A percentile compares a stretch with the other conserved stretches of the same genome.
Conservation (phyloP, 768 basidiomycete genomes). For the Psilocybe tampanensis region DNA sequence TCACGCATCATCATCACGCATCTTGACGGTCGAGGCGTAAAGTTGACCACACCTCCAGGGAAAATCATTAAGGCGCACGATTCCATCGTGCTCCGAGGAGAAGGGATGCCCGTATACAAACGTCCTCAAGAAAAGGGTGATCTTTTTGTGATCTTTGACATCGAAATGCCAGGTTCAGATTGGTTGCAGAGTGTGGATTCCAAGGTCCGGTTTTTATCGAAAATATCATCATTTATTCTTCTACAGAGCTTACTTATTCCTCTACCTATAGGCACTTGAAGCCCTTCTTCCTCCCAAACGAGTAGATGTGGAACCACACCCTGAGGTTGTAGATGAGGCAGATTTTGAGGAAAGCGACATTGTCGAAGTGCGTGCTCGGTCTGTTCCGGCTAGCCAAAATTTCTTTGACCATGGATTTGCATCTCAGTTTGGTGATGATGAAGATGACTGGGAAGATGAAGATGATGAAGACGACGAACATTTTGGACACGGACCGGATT, state of each 20-base stretch:
- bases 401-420: conserved; percentile 80
- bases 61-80: conserved; percentile 78
- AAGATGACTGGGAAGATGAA: conserved; percentile 71
- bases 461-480: conserved; percentile 59
- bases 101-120: conserved; percentile 88
- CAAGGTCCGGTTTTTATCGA: too few relatives aligned
- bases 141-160: conserved; percentile 76
- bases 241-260: background rate
- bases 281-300: conserved; percentile 78
- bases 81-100: conserved; percentile 74
- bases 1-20: conserved; percentile 89
- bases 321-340: conserved; percentile 70
- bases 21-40: conserved; percentile 91
- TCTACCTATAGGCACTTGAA: conserved; percentile 55
- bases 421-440: conserved; percentile 74
- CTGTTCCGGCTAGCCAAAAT: conserved; percentile 70
- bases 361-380: conserved; percentile 81
- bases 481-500: conserved; percentile 48
- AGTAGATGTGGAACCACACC: conserved; percentile 68
- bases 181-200: conserved; percentile 74
- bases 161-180: conserved; percentile 84
- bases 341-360: conserved; percentile 77
- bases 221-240: too few relatives aligned
- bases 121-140: conserved; percentile 72
- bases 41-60: conserved; percentile 70